Percentiles rank a stretch among this genome's conserved stretches.
Evolutionary conservation across 225 moss, liverwort and hornwort species (phyloP).

Genomic region (Pseudoscleropodium purum): DNA sequence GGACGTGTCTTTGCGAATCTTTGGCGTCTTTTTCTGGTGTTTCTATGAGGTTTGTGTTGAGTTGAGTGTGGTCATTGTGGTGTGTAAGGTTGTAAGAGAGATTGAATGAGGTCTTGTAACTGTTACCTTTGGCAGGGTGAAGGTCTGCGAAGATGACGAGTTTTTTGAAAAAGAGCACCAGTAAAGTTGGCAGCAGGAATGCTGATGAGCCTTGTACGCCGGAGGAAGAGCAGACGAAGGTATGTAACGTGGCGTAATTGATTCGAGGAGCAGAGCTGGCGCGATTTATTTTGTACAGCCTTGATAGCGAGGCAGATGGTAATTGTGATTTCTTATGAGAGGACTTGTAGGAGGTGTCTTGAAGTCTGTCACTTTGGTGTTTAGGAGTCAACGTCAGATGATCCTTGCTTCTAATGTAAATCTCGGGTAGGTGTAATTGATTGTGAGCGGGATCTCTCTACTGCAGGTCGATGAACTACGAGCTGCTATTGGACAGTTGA

Average conservation of each 20-base stretch:
- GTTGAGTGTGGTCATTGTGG: not conserved
- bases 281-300: not conserved
- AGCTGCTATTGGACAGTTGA: conserved; percentile 29
- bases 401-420: too few relatives aligned
- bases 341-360: not conserved
- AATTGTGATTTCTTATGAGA: not conserved
- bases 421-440: not conserved
- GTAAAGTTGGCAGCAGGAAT: conserved; percentile 25
- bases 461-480: conserved; percentile 33
- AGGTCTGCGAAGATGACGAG: conserved; percentile 17
- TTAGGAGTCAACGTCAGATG: not conserved
- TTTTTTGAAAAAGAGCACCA: conserved; percentile 28
- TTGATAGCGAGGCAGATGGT: not conserved
- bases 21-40: not conserved
- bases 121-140: not conserved
- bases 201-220: conserved; percentile 26
- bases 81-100: not conserved
- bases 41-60: too few relatives aligned
- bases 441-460: not conserved
- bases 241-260: not conserved
- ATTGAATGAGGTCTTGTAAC: not conserved
- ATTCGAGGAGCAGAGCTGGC: not conserved
- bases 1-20: not conserved
- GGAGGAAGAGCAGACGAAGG: conserved; percentile 38
- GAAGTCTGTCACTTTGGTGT: not conserved